Evolutionary conservation across 2,329 filamentous ascomycete species (phyloP).

Genomic region (Dryadomyces sulphureus): DNA sequence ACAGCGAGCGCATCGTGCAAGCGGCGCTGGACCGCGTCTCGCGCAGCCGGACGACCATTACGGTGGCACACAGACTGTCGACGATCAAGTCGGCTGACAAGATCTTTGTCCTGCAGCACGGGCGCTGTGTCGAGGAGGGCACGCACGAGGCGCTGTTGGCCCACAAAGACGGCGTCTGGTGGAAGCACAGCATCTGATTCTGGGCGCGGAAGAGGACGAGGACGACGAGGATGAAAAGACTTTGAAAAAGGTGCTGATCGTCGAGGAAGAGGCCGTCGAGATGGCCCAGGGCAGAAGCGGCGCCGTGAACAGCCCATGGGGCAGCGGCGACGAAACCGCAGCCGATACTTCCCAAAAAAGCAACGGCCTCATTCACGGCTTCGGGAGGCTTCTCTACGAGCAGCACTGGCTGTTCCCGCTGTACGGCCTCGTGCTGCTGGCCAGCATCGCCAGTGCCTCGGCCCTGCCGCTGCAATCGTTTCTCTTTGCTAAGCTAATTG

Average conservation of each 20-base stretch:
- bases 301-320: no score
- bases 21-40: constrained; percentile 36
- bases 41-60: constrained; percentile 78
- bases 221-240: background rate
- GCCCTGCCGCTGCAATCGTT: constrained; percentile 36
- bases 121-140: constrained; percentile 57
- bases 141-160: constrained; percentile 58
- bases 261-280: no score
- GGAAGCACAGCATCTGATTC: constrained; percentile 42
- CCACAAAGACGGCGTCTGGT: constrained; percentile 49
- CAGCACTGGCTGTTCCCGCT: constrained; percentile 34
- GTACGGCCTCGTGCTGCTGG: constrained; percentile 34
- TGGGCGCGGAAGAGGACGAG: constrained; percentile 18
- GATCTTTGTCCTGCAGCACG: constrained; percentile 62
- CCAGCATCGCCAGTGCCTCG: constrained; percentile 27
- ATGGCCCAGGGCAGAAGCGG: no score
- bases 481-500: constrained; percentile 38
- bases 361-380: constrained; percentile 32
- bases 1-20: constrained; percentile 52
- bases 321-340: no score
- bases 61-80: constrained; percentile 35
- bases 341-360: constrained; percentile 10
- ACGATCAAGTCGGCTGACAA: constrained; percentile 66
- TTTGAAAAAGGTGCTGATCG: no score
- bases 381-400: constrained; percentile 42